Conservation (phyloP, 441 rosid species). For the Dalechampia spathulata region DNA sequence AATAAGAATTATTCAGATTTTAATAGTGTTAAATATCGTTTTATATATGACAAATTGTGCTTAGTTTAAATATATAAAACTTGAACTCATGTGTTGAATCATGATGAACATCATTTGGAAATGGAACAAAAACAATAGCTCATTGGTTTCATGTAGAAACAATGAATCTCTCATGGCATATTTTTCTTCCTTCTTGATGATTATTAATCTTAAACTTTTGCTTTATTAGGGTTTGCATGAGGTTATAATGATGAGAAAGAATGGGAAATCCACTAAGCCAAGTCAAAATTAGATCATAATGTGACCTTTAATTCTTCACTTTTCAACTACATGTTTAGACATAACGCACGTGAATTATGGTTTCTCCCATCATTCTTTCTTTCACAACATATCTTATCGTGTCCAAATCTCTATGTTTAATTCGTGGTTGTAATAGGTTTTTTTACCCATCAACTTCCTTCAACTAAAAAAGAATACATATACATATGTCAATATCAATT, state of each 20-base stretch:
- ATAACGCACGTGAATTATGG: conserved; percentile 27
- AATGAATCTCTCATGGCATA: not conserved
- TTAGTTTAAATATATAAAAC: too few species aligned
- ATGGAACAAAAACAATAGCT: not conserved
- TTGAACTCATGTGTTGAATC: conserved; percentile 19
- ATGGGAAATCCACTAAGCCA: conserved; percentile 19
- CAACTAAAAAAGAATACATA: too few species aligned
- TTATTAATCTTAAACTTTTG: not conserved
- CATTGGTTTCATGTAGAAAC: conserved; percentile 6
- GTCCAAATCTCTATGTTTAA: too few species aligned
- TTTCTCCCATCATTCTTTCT: conserved; percentile 1
- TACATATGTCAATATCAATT: too few species aligned
- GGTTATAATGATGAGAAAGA: conserved; percentile 8
- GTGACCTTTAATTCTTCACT: conserved; percentile 26
- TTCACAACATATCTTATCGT: too few species aligned
- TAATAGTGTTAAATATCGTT: too few species aligned
- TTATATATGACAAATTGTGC: too few species aligned
- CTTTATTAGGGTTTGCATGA: conserved; percentile 3
- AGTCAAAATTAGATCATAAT: conserved; percentile 16
- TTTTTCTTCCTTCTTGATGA: not conserved
- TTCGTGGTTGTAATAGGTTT: too few species aligned
- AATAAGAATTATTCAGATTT: too few species aligned
- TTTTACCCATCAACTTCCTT: too few species aligned
- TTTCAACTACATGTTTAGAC: conserved; percentile 30
- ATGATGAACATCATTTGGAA: conserved; percentile 13